These are phyloP conservation scores for Aspergillus leporis DNA, from an alignment of 495 filamentous ascomycete species.

Conservation along the genomic window DNA sequence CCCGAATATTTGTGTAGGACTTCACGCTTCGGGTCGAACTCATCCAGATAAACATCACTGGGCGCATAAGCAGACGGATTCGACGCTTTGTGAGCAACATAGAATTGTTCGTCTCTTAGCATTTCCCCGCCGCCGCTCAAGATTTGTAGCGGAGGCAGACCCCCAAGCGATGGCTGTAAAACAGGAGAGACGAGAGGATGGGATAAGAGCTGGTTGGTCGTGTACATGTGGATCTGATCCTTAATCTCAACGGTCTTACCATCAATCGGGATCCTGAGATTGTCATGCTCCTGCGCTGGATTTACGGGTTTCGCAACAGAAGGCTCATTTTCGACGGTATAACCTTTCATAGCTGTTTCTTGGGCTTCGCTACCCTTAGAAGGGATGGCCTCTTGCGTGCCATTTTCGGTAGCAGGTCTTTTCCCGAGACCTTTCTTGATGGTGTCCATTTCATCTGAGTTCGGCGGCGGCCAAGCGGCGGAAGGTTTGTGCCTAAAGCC, in stretches of 20 bases:
- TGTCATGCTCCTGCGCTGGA: conserved; percentile 39
- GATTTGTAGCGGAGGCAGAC: conserved; percentile 82
- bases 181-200: conserved; percentile 90
- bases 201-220: conserved; percentile 79
- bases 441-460: conserved; percentile 63
- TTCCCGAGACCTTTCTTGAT: conserved; percentile 40
- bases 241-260: conserved; percentile 75
- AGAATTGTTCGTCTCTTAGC: conserved; percentile 91
- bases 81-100: conserved; percentile 90
- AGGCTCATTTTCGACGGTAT: conserved; percentile 34
- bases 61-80: conserved; percentile 74
- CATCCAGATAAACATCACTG: conserved; percentile 61
- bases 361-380: conserved; percentile 24
- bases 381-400: conserved; percentile 19
- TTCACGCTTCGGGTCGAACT: conserved; percentile 57
- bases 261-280: conserved; percentile 60
- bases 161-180: conserved; percentile 82
- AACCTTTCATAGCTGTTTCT: conserved; percentile 43
- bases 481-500: conserved; percentile 88
- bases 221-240: conserved; percentile 95
- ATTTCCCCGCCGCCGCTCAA: conserved; percentile 86
- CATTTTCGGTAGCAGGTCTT: conserved; percentile 32
- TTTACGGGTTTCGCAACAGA: conserved; percentile 11
- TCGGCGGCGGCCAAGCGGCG: conserved; percentile 86
- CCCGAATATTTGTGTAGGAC: conserved; percentile 65